Evolutionary conservation across 2,329 filamentous ascomycete species (phyloP), one percentile per base, ranked within the genome.

Genomic region (Fusarium phyllophilum): DNA sequence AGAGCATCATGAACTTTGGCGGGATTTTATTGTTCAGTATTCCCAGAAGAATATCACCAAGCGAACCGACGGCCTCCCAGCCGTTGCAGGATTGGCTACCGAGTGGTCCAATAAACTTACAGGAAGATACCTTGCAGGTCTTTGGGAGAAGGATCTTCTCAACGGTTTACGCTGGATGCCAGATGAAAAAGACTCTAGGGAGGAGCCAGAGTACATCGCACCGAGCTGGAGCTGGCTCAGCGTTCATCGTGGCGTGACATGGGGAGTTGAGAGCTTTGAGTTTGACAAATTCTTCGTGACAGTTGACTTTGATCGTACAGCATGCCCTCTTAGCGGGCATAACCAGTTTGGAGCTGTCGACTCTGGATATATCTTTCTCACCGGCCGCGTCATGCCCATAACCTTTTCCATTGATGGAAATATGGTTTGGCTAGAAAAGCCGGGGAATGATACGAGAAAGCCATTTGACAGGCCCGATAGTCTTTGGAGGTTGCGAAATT

Each of bases 191-290:
- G 68, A 76, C 8, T 33, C 52, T 1, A 68, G 51, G 0, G 39
- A 61, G 18, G 48, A 72, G 15, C 24, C 34, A 1, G 8, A 56
- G 8, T 75, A 73, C 5, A 64, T 76, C 7, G 70, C 68, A 6
- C 78, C 77, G 3, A 79, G 67, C 20, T 79, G 77, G 77, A 79
- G 76, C 29, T 79, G 76, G 77, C 58, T 78, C 6, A 78, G 77
- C 20, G 70, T 62, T 13, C 73, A 76, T 5, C 75, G 76, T 1
- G 69, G 67, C 6, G 76, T 78, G 8, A 75, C 69, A 4, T 79
- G 76, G 76, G 75, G 75, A 1, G 15, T 54, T 1, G 54, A 67
- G 9, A 66, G 46, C 18, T 75, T 73, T 33, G 52, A 60, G 11
- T 31, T 64, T 2, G 61, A 69, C 22, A 22, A 66, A 14, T 73